Evolutionary conservation across 2,329 filamentous ascomycete species (phyloP).

Genomic region (Hirsutella rhossiliensis): DNA sequence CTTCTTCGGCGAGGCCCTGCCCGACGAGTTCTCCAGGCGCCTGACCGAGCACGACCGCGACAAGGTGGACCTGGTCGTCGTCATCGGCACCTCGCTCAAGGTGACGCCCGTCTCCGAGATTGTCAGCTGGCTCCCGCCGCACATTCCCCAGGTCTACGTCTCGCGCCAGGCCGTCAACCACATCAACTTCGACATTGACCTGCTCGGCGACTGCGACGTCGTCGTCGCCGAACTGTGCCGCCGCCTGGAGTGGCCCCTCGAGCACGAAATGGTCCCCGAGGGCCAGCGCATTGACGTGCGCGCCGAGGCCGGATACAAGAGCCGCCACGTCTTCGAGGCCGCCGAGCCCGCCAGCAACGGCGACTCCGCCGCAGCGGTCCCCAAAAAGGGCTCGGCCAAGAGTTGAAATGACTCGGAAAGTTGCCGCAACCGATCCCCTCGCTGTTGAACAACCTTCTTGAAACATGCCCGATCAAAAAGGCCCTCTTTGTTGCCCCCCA

Average conservation of each 20-base stretch:
- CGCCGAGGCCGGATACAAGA: slow-evolving; percentile 19
- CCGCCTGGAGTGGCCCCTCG: slow-evolving; percentile 66
- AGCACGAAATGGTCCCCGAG: slow-evolving; percentile 72
- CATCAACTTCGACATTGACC: slow-evolving; percentile 91
- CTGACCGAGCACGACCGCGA: slow-evolving; percentile 73
- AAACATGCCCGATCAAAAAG: too few species aligned
- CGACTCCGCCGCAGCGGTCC: too few species aligned
- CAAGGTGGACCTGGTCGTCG: slow-evolving; percentile 76
- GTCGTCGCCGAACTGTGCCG: slow-evolving; percentile 79
- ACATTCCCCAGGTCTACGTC: slow-evolving; percentile 84
- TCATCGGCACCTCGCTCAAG: slow-evolving; percentile 93
- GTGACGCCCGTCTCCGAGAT: slow-evolving; percentile 93
- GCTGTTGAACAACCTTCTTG: too few species aligned
- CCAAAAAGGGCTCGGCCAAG: too few species aligned
- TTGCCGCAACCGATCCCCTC: too few species aligned
- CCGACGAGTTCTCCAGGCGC: slow-evolving; percentile 68
- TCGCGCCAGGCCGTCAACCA: slow-evolving; percentile 74
- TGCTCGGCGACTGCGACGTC: slow-evolving; percentile 90
- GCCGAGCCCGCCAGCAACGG: slow-evolving; percentile 1
- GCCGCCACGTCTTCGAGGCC: slow-evolving; percentile 24
- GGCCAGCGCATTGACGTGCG: slow-evolving; percentile 48
- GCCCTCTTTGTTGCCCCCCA: too few species aligned
- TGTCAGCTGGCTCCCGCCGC: slow-evolving; percentile 62
- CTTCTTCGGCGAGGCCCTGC: slow-evolving; percentile 89
- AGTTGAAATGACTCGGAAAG: too few species aligned